phyloP scores from a whole-genome alignment of 495 filamentous ascomycete species.

The Xylaria cubensis region DNA sequence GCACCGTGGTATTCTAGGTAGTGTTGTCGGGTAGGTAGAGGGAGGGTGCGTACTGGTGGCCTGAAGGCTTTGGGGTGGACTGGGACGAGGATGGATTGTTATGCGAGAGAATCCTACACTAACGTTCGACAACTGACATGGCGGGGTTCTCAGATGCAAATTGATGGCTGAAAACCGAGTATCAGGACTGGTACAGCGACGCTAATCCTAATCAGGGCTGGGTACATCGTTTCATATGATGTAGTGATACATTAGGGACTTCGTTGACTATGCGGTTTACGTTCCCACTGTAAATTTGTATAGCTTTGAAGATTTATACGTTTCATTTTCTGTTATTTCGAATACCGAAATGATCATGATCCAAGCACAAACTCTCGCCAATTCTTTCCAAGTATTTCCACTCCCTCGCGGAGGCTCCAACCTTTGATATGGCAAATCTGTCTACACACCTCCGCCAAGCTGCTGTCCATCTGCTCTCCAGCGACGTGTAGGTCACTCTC shows the following conservation, averaged over 20 bases:
- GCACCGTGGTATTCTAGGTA: conserved; percentile 8
- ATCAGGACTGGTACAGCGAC: background rate
- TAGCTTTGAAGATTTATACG: background rate
- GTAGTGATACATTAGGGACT: too few relatives aligned
- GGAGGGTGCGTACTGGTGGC: background rate
- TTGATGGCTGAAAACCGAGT: background rate
- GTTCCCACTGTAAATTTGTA: background rate
- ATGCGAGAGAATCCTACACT: conserved; percentile 19
- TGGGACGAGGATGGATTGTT: conserved; percentile 10
- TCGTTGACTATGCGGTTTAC: too few relatives aligned
- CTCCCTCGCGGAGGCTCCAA: conserved; percentile 77
- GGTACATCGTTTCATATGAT: background rate
- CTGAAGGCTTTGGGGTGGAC: conserved; percentile 15
- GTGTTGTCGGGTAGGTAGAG: background rate
- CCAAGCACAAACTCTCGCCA: conserved; percentile 85
- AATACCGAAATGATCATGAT: conserved; percentile 17
- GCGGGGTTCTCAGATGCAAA: background rate
- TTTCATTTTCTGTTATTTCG: background rate
- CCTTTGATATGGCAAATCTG: conserved; percentile 77
- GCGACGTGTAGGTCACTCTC: conserved; percentile 93
- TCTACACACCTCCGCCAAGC: conserved; percentile 74
- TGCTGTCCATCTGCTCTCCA: conserved; percentile 79
- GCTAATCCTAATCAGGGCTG: background rate
- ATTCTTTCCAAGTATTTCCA: conserved; percentile 72
- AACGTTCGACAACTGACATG: background rate